These are phyloP conservation scores for Penicillium flavigenum DNA, from an alignment of 495 filamentous ascomycete genomes.

Conservation along the genomic window DNA sequence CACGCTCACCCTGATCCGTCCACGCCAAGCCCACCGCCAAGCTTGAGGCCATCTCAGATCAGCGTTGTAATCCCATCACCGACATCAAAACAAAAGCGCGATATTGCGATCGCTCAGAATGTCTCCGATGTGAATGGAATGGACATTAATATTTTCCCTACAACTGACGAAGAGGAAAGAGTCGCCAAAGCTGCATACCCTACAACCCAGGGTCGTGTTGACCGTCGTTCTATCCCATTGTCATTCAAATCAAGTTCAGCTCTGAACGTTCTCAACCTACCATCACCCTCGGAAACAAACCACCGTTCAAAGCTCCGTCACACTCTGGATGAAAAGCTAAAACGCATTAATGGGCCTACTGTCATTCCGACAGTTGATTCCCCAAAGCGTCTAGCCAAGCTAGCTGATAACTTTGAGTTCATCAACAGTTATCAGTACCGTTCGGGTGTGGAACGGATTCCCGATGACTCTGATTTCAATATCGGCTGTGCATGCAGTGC, in stretches of 20 bases:
- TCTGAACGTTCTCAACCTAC: not conserved
- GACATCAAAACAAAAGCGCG: constrained; percentile 17
- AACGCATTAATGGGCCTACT: constrained; percentile 28
- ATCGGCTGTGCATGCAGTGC: constrained; percentile 41
- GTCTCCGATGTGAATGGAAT: constrained; percentile 16
- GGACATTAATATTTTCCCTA: constrained; percentile 28
- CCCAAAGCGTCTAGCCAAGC: constrained; percentile 22
- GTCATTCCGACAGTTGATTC: constrained; percentile 28
- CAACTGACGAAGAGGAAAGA: constrained; percentile 21
- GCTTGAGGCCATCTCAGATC: constrained; percentile 1
- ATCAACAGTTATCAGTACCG: constrained; percentile 41
- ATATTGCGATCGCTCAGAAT: constrained; percentile 1
- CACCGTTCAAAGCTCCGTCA: constrained; percentile 12
- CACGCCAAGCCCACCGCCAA: constrained; percentile 16
- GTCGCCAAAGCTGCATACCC: constrained; percentile 29
- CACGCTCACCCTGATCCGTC: not conserved
- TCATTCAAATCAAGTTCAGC: constrained; percentile 6
- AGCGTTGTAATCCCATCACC: constrained; percentile 32
- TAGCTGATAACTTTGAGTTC: constrained; percentile 45
- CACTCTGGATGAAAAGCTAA: constrained; percentile 28
- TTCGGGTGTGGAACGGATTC: constrained; percentile 32
- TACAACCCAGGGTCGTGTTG: constrained; percentile 10
- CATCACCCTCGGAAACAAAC: not conserved
- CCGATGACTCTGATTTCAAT: constrained; percentile 43
- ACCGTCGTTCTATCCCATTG: constrained; percentile 13